Base-by-base conservation (phyloP, 805 yeast genomes). In the Pichia occidentalis region DNA sequence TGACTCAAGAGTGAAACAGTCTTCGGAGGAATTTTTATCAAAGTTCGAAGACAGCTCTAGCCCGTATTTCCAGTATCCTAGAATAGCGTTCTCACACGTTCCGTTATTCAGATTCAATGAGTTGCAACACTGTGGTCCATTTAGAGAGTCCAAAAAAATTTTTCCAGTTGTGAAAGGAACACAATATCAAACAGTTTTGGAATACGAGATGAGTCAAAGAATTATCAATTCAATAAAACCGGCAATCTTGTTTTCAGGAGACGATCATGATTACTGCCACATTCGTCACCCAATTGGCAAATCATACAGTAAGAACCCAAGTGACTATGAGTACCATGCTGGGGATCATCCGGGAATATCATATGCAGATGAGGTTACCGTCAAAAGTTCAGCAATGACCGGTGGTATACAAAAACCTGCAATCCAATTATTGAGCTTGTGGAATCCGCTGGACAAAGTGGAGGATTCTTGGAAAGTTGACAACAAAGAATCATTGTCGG, bases 261-360 rank as follows among this genome's bases (percentile, higher is more conserved):
- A 92, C 57, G 98, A 92, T 57, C 99, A 92, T 62, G 98, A 92
- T 57, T 87, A 85, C 50, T 92, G 99, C 57, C 85, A 81, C 46
- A 71, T 81, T 14, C 61, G 61, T 11, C 97, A 88, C 54, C 48
- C 52, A 9, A 32, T 35, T 8, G 36, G 28, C 14, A 39, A 39
- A 21, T 19, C 8, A 12, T 44, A 9, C 54, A 62, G 42, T 27
- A 31, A 24, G 10, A 20, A 32, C 12, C 17, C 14, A 5, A 30
- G 32, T 17, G 48, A 46, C 29, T 40, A 41, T 24, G 16, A 20
- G n/a, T 36, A 34, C 28, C 16, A 28, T 7, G 35, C 32, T 2
- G 45, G 39, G 19, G 35, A 29, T 16, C 13, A 22, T 22, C 46
- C 54, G 11, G 57, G 54, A 1, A 40, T 45, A 0, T 44, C 47